A percentile compares a stretch with the other conserved stretches of the same genome.
These are phyloP conservation scores for Umbelopsis sp. DNA, from an alignment of 371 early-diverging fungal genomes.

Conservation along the genomic window DNA sequence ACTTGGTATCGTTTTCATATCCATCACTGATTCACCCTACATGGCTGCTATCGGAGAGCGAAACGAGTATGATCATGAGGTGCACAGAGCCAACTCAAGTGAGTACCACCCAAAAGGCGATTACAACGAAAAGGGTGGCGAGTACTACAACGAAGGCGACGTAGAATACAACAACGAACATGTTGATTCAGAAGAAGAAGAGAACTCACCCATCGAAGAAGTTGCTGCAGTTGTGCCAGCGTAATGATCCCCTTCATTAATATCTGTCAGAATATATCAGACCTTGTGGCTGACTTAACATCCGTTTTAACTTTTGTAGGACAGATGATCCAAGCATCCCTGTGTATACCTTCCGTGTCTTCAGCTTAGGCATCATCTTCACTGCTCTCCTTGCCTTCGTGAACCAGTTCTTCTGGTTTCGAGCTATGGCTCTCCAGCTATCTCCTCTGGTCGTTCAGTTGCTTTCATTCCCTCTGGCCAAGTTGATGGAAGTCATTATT, in stretches of 20 bases:
- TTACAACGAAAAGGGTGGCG: constrained; percentile 16
- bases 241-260: constrained; percentile 28
- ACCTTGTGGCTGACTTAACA: not conserved
- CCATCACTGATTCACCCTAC: not conserved
- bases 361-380: constrained; percentile 69
- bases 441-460: constrained; percentile 60
- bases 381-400: constrained; percentile 61
- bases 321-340: constrained; percentile 72
- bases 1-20: not conserved
- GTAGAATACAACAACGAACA: constrained; percentile 16
- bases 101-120: constrained; percentile 17
- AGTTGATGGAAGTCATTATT: constrained; percentile 60
- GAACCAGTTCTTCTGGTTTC: constrained; percentile 81
- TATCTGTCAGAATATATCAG: constrained; percentile 10
- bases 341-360: constrained; percentile 77
- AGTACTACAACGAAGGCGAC: constrained; percentile 5
- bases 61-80: constrained; percentile 4
- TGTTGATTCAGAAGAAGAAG: constrained; percentile 48
- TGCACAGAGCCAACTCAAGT: not conserved
- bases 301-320: constrained; percentile 27
- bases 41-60: constrained; percentile 13
- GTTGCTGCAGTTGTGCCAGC: constrained; percentile 69
- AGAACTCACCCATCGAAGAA: constrained; percentile 76
- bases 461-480: constrained; percentile 69
- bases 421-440: constrained; percentile 54